Base-by-base conservation (phyloP, 2,329 filamentous ascomycete genomes). In the Aspergillus sp. region DNA sequence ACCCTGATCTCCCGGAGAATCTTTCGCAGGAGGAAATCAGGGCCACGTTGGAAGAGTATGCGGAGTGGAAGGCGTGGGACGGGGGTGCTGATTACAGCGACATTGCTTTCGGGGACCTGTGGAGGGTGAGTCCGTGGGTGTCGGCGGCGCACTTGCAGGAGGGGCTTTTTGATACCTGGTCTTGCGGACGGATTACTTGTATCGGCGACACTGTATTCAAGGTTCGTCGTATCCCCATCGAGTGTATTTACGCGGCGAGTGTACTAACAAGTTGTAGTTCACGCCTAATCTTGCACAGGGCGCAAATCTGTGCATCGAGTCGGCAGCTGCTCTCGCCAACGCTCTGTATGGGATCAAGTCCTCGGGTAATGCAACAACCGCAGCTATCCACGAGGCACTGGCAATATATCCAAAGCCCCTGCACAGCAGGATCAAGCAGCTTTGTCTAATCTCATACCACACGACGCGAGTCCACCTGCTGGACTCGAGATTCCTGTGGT, bases 281-380 rank as follows among this genome's bases (percentile, higher is more conserved):
- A 56, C 59, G 3, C 62, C 61, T 0, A 59, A 61, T 12, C 33
- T 62, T 9, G 61, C 52, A 1, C 57, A 60, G 51, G 62, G 62
- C 2, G 62, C 52, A 7, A 63, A 60, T 42, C 46, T 41, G 2
- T 61, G 59, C 2, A 60, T 63, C 4, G 59, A 63, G 50, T 50
- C 41, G 13, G 47, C 56, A 1, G 56, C 56, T 6, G 40, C 46
- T 7, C 45, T 63, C 3, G 24, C 62, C 2, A 63, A 59, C 24
- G 4, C 9, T 5, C 53, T 55, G 1, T 37, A 37, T n/a, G 2
- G 15, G 17, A 34, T 51, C 7, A 22, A 40, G 17, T 15, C 15
- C 15, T 15, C 8, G 1, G 15, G 17, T 4, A 15, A 40, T 40
- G 3, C 37, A 17, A 33, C 45, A 47, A n/a, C 15, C 7, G 19